Evolutionary conservation across 106 monocot species (phyloP).

Genomic region (Posidonia australis): DNA sequence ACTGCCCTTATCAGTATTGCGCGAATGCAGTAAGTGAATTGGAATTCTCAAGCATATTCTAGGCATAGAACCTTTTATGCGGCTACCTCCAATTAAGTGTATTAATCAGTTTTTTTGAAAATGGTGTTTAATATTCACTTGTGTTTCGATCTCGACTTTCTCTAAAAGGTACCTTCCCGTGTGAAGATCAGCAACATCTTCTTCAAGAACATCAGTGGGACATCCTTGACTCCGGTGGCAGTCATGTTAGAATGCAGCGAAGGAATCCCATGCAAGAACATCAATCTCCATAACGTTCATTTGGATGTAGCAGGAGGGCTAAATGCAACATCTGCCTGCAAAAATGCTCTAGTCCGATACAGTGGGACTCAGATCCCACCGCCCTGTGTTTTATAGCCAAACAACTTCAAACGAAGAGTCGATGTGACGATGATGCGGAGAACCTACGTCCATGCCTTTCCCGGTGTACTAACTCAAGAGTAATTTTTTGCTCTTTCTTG

Average conservation of each 20-base stretch:
- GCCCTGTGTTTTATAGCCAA: slow-evolving; percentile 22
- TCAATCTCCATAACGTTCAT: slow-evolving; percentile 32
- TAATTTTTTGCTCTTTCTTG: no score
- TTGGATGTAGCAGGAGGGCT: slow-evolving; percentile 10
- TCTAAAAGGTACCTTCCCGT: slow-evolving; percentile 20
- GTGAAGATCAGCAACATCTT: slow-evolving; percentile 45
- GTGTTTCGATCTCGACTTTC: background rate
- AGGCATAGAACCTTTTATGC: no score
- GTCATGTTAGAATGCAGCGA: slow-evolving; percentile 43
- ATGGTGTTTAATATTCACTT: background rate
- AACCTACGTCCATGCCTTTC: no score
- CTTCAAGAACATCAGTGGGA: slow-evolving; percentile 58
- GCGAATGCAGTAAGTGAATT: slow-evolving; percentile 9
- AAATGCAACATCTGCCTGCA: slow-evolving; percentile 8
- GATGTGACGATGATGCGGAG: no score
- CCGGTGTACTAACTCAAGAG: no score
- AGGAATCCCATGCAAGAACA: slow-evolving; percentile 36
- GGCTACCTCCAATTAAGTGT: no score
- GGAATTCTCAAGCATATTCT: no score
- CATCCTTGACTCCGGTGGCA: slow-evolving; percentile 33
- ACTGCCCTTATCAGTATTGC: slow-evolving; percentile 44
- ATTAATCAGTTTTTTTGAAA: no score
- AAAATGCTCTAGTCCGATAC: slow-evolving; percentile 19
- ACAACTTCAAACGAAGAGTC: no score
- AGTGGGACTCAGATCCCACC: slow-evolving; percentile 31